These are phyloP conservation scores for Cydonia oblonga DNA, from an alignment of 331 rosid species.

Conservation along the genomic window DNA sequence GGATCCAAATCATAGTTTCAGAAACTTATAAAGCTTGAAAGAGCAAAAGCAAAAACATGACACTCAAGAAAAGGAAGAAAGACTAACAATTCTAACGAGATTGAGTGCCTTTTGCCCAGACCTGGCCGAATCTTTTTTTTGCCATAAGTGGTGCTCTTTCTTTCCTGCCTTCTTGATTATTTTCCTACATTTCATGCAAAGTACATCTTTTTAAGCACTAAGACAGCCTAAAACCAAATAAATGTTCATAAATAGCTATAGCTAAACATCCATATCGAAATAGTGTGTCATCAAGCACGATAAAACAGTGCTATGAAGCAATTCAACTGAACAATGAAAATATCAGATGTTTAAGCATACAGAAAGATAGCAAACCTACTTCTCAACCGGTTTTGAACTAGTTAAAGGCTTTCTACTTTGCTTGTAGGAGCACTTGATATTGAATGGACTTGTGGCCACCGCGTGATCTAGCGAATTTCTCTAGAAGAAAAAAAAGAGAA, in stretches of 20 bases:
- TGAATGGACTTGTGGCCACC: not conserved
- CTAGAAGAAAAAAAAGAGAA: not conserved
- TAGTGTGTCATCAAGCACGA: not conserved
- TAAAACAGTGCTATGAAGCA: not conserved
- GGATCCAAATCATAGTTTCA: too few species aligned
- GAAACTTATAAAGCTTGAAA: too few species aligned
- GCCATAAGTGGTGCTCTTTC: too few species aligned
- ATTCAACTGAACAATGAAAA: not conserved
- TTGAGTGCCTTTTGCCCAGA: too few species aligned
- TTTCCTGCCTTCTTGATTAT: too few species aligned
- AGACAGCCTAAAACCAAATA: not conserved
- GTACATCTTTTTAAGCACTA: not conserved
- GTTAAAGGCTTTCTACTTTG: slow-evolving; percentile 13
- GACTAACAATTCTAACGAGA: too few species aligned
- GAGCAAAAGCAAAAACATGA: too few species aligned
- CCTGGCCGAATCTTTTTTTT: too few species aligned
- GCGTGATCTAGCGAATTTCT: not conserved
- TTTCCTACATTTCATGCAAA: too few species aligned
- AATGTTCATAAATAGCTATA: not conserved
- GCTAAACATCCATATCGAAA: not conserved
- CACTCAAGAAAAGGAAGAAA: too few species aligned
- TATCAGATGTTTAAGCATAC: not conserved
- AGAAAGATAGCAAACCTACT: slow-evolving; percentile 29
- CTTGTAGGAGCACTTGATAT: slow-evolving; percentile 19
- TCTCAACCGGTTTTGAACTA: slow-evolving; percentile 27